Base-by-base conservation (phyloP, 768 basidiomycete genomes). In the Serendipita sp. region DNA sequence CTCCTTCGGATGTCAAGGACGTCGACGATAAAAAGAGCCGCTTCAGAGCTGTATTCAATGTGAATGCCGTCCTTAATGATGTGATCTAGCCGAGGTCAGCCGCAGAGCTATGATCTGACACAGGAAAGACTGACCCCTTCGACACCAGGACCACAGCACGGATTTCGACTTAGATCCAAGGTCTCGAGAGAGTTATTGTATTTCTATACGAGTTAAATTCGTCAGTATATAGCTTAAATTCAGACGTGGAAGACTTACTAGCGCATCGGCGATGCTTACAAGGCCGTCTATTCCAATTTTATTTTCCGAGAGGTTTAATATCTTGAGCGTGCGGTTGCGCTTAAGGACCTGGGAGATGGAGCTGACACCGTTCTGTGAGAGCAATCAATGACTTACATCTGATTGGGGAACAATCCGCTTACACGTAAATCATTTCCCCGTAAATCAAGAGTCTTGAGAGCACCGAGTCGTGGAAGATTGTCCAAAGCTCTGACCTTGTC, bases 291-390 rank as follows among this genome's bases (percentile, higher is more conserved):
- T 81, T 63, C 95, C 95, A 3, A 99, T 81, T 71, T 88, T 91
- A 72, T 98, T 98, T 71, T 98, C 95, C 68, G 88, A 86, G 60
- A 98, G 74, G 71, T 97, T 98, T 26, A 97, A 78, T 3, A 97
- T 85, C 73, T 95, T 96, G 45, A 98, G 76, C 2, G 95, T 97
- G 45, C 93, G 78, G 72, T 99, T 98, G 41, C 95, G 85, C 70
- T 98, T 98, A 65, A 98, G 76, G 0, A 98, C 95, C 73, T 98
- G 94, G 0, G 93, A 86, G 53, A 98, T 82, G 69, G 96, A 97
- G 0, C 81, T 82, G 38, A 97, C 85, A 0, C 95, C 94, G 44
- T 73, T 81, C 80, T 82, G 64, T 14, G 45, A n/a, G 2, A 61
- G 33, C 16, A 66, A 62, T 31, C 20, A 30, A 64, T 66, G 22